These are phyloP conservation scores for Fusarium succisae DNA, from an alignment of 2,329 filamentous ascomycete species.

Conservation along the genomic window DNA sequence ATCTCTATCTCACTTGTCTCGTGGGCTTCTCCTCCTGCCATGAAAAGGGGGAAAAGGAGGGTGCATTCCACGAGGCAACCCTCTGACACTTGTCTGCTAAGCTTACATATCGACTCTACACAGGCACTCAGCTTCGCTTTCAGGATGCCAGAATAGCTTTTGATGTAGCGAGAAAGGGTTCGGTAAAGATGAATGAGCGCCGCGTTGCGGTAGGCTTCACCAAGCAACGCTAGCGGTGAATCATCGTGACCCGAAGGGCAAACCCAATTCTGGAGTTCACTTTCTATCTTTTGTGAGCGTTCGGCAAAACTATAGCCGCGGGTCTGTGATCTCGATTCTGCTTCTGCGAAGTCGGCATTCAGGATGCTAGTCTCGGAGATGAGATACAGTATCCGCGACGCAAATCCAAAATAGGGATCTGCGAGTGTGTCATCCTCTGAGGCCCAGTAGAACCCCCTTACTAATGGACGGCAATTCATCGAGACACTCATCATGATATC, in stretches of 20 bases:
- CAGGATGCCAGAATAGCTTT: not conserved
- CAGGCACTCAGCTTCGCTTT: not conserved
- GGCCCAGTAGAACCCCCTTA: not conserved
- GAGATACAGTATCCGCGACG: not conserved
- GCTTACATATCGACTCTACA: not conserved
- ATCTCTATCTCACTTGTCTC: not conserved
- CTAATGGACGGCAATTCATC: not conserved
- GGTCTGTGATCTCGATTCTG: not conserved
- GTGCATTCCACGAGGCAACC: not conserved
- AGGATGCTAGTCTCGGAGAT: not conserved
- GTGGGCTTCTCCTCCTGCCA: not conserved
- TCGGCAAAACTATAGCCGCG: not conserved
- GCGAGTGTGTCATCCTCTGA: not conserved
- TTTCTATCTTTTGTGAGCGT: not conserved
- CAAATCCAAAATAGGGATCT: not conserved
- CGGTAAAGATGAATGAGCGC: not conserved
- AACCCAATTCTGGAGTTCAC: not conserved
- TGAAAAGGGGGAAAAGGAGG: not conserved
- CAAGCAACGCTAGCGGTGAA: not conserved
- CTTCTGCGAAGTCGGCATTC: not conserved
- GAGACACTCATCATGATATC: slow-evolving; percentile 24
- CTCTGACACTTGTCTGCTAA: not conserved
- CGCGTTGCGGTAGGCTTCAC: not conserved
- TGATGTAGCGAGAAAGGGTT: not conserved
- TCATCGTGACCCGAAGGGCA: not conserved